Evolutionary conservation across 2,329 filamentous ascomycete genomes (phyloP), one percentile per base, ranked within the genome.

Genomic region (Penicillium sp.): DNA sequence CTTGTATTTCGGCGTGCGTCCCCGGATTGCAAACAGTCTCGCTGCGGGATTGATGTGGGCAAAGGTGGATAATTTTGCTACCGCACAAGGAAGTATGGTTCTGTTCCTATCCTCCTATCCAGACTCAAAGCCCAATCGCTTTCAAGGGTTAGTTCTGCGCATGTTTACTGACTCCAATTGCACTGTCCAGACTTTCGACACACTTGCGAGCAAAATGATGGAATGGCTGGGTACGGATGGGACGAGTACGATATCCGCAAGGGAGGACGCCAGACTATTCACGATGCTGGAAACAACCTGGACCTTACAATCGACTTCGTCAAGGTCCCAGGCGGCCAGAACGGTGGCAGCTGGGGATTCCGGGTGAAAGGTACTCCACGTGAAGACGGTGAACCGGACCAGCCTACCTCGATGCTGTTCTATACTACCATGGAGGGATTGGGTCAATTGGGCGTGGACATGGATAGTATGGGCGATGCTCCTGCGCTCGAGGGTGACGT

Each of bases 211-310:
- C 95, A 99, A 74, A 86, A 95, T 73, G 92, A 96, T 73, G 90
- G 90, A 63, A 96, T 99, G 84, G 89, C 87, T 48, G 93, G 93
- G 55, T 99, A 99, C 74, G 95, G 95, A 61, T 99, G 95, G 95
- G 93, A 98, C 69, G 91, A 96, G 73, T 99, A 96, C 74, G 95
- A 99, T 76, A 88, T 92, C 23, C 85, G 95, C 57, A 89, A 83
- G 55, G 95, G 95, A 61, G 95, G 95, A 55, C 83, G 90, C 23
- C 92, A 99, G 76, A 90, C 90, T 0, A 93, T 99, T 58, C 92
- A 96, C 71, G 95, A 99, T 74, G 87, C 88, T 53, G 89, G 85
- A 49, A 99, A 99, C 77, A 85, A 85, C 56, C 84, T 99, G 64
- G 93, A 98, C 77, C 84, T 99, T 61, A 96, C 90, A 9, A 97